Conservation (phyloP, 768 basidiomycete species). For the Tulasnella sp. region DNA sequence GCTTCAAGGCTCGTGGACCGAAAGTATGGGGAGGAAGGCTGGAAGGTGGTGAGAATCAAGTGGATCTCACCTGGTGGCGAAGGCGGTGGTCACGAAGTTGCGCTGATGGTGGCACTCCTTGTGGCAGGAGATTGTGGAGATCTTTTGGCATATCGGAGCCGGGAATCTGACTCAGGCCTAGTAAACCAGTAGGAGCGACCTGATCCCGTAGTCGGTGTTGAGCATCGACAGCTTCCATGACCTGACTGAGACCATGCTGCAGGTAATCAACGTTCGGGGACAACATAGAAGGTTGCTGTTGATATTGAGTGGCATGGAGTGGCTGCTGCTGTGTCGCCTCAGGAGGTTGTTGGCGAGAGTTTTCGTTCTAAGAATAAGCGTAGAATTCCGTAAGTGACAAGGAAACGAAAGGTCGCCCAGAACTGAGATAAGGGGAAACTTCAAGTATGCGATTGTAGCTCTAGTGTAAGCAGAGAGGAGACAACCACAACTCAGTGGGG, state of each 20-base stretch:
- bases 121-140: neutral
- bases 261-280: no score
- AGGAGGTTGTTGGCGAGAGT: neutral
- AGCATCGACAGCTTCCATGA: neutral
- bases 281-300: neutral
- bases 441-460: no score
- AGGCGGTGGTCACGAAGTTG: neutral
- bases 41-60: neutral
- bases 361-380: neutral
- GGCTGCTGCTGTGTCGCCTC: neutral
- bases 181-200: neutral
- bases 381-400: neutral
- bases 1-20: no score
- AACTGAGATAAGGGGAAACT: no score
- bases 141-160: neutral
- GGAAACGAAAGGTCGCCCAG: neutral
- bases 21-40: neutral
- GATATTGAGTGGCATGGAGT: neutral
- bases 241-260: no score
- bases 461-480: no score
- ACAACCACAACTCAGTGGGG: no score
- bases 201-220: slow-evolving; percentile 2
- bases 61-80: slow-evolving; percentile 7
- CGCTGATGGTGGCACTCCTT: neutral
- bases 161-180: neutral